These are phyloP conservation scores for Aschersonia sp. DNA, from an alignment of 2,329 filamentous ascomycete genomes.

Conservation along the genomic window DNA sequence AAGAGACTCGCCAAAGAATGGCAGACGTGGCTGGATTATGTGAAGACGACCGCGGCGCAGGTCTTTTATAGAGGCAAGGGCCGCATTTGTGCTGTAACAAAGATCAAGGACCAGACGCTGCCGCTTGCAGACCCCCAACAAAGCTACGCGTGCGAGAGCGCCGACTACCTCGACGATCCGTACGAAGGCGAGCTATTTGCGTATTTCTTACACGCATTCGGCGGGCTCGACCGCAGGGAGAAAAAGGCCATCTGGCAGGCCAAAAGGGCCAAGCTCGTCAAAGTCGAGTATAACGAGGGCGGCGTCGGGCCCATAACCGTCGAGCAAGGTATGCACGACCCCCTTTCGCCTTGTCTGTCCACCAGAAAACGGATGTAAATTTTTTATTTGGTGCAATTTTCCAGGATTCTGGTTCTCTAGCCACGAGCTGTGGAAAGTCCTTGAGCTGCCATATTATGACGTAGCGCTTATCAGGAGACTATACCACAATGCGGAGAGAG, in stretches of 20 bases:
- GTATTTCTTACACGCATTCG: constrained; percentile 25
- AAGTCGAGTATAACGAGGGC: constrained; percentile 19
- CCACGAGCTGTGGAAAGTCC: constrained; percentile 26
- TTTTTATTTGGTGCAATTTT: too few species aligned
- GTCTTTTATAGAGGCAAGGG: constrained; percentile 23
- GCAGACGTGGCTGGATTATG: constrained; percentile 25
- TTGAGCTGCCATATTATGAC: constrained; percentile 27
- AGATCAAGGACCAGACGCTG: constrained; percentile 18
- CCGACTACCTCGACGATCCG: constrained; percentile 21
- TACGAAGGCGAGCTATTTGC: constrained; percentile 28
- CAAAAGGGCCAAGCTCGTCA: constrained; percentile 22
- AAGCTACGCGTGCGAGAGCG: constrained; percentile 21
- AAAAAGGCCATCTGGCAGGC: constrained; percentile 20
- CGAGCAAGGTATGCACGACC: constrained; percentile 15
- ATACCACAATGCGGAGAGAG: constrained; percentile 23
- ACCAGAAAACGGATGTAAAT: too few species aligned
- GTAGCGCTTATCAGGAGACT: constrained; percentile 23
- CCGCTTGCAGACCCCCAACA: constrained; percentile 13
- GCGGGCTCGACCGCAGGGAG: constrained; percentile 14
- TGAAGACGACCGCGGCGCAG: constrained; percentile 18
- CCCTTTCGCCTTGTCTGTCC: too few species aligned
- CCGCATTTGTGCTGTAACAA: constrained; percentile 23
- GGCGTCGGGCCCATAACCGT: constrained; percentile 24
- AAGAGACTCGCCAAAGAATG: constrained; percentile 18
- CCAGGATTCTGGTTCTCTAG: constrained; percentile 24